These are phyloP conservation scores for Trametes meyenii DNA, from an alignment of 768 basidiomycete species.

Conservation along the genomic window DNA sequence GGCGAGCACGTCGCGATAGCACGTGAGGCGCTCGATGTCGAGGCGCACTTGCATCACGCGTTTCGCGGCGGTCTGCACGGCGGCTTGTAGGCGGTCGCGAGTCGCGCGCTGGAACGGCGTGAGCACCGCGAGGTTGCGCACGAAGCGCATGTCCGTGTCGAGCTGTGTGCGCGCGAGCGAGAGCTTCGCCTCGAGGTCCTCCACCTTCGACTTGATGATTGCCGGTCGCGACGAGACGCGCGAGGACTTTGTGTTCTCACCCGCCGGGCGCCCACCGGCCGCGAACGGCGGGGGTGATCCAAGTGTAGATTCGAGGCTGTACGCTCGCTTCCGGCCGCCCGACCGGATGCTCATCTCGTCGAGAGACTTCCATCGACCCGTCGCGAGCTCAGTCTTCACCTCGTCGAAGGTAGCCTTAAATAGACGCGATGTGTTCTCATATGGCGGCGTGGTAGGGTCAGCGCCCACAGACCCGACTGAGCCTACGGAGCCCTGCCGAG, in stretches of 20 bases:
- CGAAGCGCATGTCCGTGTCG: constrained; percentile 67
- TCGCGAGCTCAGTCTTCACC: constrained; percentile 83
- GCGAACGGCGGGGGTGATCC: constrained; percentile 20
- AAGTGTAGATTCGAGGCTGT: constrained; percentile 36
- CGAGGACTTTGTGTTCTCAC: constrained; percentile 22
- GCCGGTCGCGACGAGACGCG: constrained; percentile 56
- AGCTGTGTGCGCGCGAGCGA: constrained; percentile 57
- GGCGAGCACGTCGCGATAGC: constrained; percentile 74
- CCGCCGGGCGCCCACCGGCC: constrained; percentile 7
- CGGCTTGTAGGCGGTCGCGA: constrained; percentile 68
- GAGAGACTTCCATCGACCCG: constrained; percentile 42
- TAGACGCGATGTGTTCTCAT: constrained; percentile 59
- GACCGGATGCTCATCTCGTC: constrained; percentile 34
- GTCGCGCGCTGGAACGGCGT: constrained; percentile 88
- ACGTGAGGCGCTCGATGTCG: constrained; percentile 70
- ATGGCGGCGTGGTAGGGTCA: constrained; percentile 53
- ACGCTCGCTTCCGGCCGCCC: constrained; percentile 34
- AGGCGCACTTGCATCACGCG: constrained; percentile 69
- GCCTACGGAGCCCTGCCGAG: constrained; percentile 2
- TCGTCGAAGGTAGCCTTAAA: constrained; percentile 84
- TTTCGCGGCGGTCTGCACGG: constrained; percentile 64
- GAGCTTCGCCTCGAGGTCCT: constrained; percentile 64
- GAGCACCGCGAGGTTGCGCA: constrained; percentile 81
- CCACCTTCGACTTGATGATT: constrained; percentile 61
- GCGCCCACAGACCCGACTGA: constrained; percentile 41